Conservation (phyloP, 169 alveolate genomes). For the Toxoplasma gondii region DNA sequence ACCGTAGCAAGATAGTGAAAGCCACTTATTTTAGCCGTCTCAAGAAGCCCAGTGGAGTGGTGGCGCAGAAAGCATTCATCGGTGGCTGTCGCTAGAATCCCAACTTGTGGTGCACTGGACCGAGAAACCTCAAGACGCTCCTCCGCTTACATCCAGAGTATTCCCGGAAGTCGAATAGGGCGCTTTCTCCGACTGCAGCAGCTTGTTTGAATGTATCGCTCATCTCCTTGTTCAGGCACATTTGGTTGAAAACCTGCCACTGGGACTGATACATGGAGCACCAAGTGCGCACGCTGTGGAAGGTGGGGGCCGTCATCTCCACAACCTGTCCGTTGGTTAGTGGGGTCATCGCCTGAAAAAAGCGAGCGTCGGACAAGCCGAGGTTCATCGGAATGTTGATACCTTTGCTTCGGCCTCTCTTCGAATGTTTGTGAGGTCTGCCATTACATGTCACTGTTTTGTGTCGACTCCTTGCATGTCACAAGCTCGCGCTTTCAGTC, state of each 20-base stretch:
- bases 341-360: background rate
- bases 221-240: constrained; percentile 16
- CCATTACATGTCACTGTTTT: too few species aligned
- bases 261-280: constrained; percentile 4
- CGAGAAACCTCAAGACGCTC: background rate
- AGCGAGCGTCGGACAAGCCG: background rate
- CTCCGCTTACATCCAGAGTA: background rate
- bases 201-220: background rate
- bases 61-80: too few species aligned
- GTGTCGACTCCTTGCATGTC: too few species aligned
- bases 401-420: too few species aligned
- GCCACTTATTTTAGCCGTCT: too few species aligned
- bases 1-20: too few species aligned
- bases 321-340: constrained; percentile 2
- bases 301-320: constrained; percentile 7
- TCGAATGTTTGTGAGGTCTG: too few species aligned
- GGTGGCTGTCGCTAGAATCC: too few species aligned
- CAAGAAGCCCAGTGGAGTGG: too few species aligned
- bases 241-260: background rate
- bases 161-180: background rate
- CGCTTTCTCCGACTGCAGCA: constrained; percentile 1
- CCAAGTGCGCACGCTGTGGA: constrained; percentile 2
- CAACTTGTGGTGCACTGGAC: too few species aligned
- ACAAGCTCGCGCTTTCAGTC: too few species aligned
- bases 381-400: too few species aligned